Conservation (phyloP, 2,329 filamentous ascomycete genomes). For the Knufia fluminis region DNA sequence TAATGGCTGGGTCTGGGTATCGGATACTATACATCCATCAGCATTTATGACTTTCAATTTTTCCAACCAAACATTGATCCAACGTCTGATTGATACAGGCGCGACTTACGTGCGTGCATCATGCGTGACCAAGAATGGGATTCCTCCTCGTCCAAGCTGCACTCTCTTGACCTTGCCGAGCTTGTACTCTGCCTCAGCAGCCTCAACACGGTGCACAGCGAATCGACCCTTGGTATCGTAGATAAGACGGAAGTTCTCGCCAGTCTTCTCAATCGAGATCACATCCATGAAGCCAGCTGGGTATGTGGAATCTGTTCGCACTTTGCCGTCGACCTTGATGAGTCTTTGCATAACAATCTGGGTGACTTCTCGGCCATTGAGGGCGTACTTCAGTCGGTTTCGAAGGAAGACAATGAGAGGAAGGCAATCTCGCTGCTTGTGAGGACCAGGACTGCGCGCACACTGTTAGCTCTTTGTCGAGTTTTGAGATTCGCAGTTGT, state of each 20-base stretch:
- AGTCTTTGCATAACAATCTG: conserved; percentile 99
- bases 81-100: conserved; percentile 99
- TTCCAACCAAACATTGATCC: conserved; percentile 90
- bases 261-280: conserved; percentile 98
- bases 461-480: conserved; percentile 12
- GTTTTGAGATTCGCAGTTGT: not conserved
- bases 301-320: conserved; percentile 97
- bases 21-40: conserved; percentile 67
- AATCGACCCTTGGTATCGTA: conserved; percentile 99
- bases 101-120: conserved; percentile 99
- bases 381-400: conserved; percentile 89
- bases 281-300: conserved; percentile 99
- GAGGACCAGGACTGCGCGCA: conserved; percentile 54
- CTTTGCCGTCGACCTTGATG: conserved; percentile 99
- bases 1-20: conserved; percentile 96
- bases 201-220: conserved; percentile 98
- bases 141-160: conserved; percentile 97
- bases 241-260: conserved; percentile 99
- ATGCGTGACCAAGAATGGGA: conserved; percentile 99
- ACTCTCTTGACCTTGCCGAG: conserved; percentile 99
- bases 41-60: conserved; percentile 29
- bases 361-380: conserved; percentile 96
- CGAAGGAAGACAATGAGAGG: conserved; percentile 98
- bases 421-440: conserved; percentile 95
- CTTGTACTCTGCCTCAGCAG: conserved; percentile 99